Evolutionary conservation across 805 yeast genomes (phyloP), one percentile per base, ranked within the genome.

Genomic region (Yarrowia phangngaensis): DNA sequence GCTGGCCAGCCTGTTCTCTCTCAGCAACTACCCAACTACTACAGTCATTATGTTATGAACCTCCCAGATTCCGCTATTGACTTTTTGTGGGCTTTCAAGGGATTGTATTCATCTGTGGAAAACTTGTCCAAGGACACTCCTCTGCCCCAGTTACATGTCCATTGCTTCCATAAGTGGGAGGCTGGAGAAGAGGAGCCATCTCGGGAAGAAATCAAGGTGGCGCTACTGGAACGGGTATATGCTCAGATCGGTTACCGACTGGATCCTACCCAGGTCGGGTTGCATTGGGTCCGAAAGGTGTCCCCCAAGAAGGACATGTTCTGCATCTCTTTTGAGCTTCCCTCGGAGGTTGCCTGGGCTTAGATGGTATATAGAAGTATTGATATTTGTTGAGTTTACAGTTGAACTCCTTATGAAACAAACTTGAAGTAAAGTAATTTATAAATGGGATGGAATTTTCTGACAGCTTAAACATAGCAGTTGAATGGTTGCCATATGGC

Each of bases 291-390:
- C 8, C 78, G 99, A 61, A 82, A 80, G 62, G 98, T 92, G 6
- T 90, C 98, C 1, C 98, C 98, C 4, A 86, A 97, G 5, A 92
- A 92, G 61, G 90, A 90, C 24, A 92, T 92, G 98, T 89, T 77
- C 62, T 87, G 97, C 66, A 84, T 87, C 3, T 71, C 88, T 6
- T 89, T 89, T 65, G 64, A 65, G 58, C 70, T 92, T n/a, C 74
- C 74, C 3, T 24, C 48, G 4, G 67, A 62, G 30, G 73, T 70
- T 4, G 72, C 72, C 1, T 60, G 60, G 26, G 56, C 54, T 11
- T n/a, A 13, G 15, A 16, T 22, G 32, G 45, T 23, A 11, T 32
- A 17, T 20, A 26, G 49, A 46, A 13, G 27, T 47, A n/a, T n/a
- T n/a, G n/a, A n/a, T n/a, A n/a, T n/a, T n/a, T n/a, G n/a, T n/a